Base-by-base conservation (phyloP, 768 basidiomycete genomes). In the Chiua virens region DNA sequence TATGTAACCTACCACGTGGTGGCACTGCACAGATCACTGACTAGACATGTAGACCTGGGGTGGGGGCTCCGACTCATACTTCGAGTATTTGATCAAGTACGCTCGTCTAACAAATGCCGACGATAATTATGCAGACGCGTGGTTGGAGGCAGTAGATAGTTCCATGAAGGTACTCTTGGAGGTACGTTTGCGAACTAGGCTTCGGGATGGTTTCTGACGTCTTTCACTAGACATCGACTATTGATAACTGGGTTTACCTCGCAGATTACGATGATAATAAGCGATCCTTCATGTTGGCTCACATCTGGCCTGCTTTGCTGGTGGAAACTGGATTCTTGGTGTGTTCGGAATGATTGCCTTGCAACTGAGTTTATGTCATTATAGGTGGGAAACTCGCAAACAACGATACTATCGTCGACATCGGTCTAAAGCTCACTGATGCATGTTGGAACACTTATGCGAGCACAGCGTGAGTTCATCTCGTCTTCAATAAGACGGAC, bases 361-460 rank as follows among this genome's bases (percentile, higher is more conserved):
- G 35, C 17, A 17, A 42, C 39, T 10, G 18, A 28, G 35, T 52
- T 59, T 11, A 61, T 42, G 3, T 39, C 43, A 5, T 52, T 27
- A 7, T 36, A 83, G 86, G 86, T 3, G 88, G 89, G 6, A 79
- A 79, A 52, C 63, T 91, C 30, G 61, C 86, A 27, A 81, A 87
- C 64, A 89, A 90, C 53, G 69, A 82, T 25, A 86, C 87, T 1
- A 85, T 89, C 52, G 75, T 88, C 47, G 60, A 83, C 41, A 69
- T 78, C 39, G 88, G 76, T 5, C 73, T 90, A 30, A 57, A 78
- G 32, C 73, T 90, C 5, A 79, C 79, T 17, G 87, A 91, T 35
- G 82, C 77, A 10, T 91, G 89, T 71, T 87, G 86, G 84, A 89
- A 90, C 63, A 89, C 88, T 1, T 90, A 91, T 59, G 79, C 83